Evolutionary conservation across 106 monocot genomes (phyloP).

Genomic region (Acorus gramineus): DNA sequence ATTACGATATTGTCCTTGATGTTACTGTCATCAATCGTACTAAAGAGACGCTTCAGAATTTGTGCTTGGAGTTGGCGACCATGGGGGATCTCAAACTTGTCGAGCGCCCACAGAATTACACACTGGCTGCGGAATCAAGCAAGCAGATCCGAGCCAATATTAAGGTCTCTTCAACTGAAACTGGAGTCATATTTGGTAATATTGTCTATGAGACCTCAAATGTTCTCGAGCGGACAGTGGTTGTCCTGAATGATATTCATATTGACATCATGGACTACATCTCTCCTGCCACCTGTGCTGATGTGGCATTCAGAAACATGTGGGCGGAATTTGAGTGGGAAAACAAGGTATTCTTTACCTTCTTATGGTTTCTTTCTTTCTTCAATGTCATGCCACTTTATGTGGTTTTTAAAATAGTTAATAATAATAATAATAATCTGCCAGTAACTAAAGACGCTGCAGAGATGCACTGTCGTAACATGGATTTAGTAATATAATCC

Average conservation of each 20-base stretch:
- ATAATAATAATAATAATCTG: neutral
- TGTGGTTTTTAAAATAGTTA: neutral
- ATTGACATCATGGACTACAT: slow-evolving; percentile 99
- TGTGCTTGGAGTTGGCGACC: slow-evolving; percentile 82
- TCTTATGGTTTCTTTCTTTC: neutral
- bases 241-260: slow-evolving; percentile 89
- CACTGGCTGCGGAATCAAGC: slow-evolving; percentile 77
- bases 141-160: slow-evolving; percentile 84
- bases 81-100: slow-evolving; percentile 95
- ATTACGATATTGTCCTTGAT: slow-evolving; percentile 95
- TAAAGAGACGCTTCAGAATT: slow-evolving; percentile 81
- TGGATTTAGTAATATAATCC: too few relatives aligned
- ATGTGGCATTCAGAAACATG: slow-evolving; percentile 81
- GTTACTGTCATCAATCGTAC: slow-evolving; percentile 89
- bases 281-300: slow-evolving; percentile 79
- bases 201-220: slow-evolving; percentile 94
- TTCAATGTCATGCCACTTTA: neutral
- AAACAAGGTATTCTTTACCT: slow-evolving; percentile 59
- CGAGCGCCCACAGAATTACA: slow-evolving; percentile 88
- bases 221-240: slow-evolving; percentile 69
- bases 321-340: slow-evolving; percentile 99
- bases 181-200: slow-evolving; percentile 90
- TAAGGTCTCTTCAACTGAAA: slow-evolving; percentile 96
- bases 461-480: too few relatives aligned
- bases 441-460: too few relatives aligned